A percentile compares a stretch with the other conserved stretches of the same genome.
phyloP scores from a whole-genome alignment of 2,329 filamentous ascomycete genomes.

The Trichoderma sp. region DNA sequence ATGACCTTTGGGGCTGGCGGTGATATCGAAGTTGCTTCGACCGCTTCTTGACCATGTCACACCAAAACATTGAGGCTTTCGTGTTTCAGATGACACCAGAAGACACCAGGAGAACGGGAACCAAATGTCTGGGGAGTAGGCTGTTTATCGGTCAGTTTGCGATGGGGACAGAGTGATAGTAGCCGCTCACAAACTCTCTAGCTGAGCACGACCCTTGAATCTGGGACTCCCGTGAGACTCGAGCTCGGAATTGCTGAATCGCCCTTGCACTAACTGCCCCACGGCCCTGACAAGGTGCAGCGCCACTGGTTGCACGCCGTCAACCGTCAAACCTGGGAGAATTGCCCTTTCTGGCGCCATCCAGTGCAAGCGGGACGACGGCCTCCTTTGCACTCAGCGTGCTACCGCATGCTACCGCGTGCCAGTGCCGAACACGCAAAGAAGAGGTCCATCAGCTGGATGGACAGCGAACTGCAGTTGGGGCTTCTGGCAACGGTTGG shows the following conservation, averaged over 20 bases:
- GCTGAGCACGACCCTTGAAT: conserved; percentile 1
- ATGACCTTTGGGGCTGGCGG: conserved; percentile 8
- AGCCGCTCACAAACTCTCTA: neutral
- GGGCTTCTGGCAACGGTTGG: neutral
- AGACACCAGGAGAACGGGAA: no score
- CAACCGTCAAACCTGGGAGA: neutral
- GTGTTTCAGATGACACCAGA: neutral
- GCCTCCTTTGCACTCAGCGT: neutral
- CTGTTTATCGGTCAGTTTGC: conserved; percentile 17
- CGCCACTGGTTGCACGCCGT: conserved; percentile 13
- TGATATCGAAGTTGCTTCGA: neutral
- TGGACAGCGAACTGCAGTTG: neutral
- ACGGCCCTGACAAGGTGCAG: conserved; percentile 1
- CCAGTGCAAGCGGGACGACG: neutral
- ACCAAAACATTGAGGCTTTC: neutral
- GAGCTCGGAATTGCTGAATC: conserved; percentile 19
- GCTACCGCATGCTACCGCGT: neutral
- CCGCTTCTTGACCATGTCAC: neutral
- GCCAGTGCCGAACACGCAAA: neutral
- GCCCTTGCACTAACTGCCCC: conserved; percentile 5
- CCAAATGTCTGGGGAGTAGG: conserved; percentile 11
- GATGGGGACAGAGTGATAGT: neutral
- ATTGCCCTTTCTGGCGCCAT: conserved; percentile 7
- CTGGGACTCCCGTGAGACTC: neutral
- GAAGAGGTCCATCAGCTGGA: neutral